A percentile compares a stretch with the other conserved stretches of the same genome.
Evolutionary conservation across 352 stramenopile genomes (phyloP).

Genomic region (Plasmopara viticola): DNA sequence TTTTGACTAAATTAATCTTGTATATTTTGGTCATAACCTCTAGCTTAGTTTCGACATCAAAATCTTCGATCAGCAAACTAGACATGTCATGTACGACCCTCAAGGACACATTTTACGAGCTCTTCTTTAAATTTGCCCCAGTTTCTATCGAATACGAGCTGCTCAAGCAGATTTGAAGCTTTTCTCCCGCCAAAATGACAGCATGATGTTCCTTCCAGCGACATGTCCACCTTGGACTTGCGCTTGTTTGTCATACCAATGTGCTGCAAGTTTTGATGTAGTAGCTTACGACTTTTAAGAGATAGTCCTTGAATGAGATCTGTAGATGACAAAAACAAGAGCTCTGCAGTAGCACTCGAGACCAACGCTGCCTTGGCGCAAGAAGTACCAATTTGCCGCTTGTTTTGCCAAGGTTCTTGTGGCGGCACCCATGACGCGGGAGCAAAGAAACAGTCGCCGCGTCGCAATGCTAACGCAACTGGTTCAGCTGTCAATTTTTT

Average conservation of each 20-base stretch:
- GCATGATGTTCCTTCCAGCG: neutral
- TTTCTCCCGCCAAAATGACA: slow-evolving; percentile 2
- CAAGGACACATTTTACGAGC: slow-evolving; percentile 23
- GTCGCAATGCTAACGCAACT: slow-evolving; percentile 23
- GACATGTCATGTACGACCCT: slow-evolving; percentile 4
- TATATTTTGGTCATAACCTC: too few species aligned
- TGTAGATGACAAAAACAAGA: slow-evolving; percentile 44
- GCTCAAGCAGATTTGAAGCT: slow-evolving; percentile 24
- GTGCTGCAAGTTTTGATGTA: slow-evolving; percentile 37
- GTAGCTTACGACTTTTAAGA: slow-evolving; percentile 20
- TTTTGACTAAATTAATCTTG: too few species aligned
- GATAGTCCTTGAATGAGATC: slow-evolving; percentile 37
- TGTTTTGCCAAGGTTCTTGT: slow-evolving; percentile 22
- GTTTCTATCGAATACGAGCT: slow-evolving; percentile 15
- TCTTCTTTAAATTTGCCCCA: slow-evolving; percentile 34
- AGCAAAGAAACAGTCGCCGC: slow-evolving; percentile 45
- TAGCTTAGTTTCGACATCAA: too few species aligned
- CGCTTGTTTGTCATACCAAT: slow-evolving; percentile 12
- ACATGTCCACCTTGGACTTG: slow-evolving; percentile 1
- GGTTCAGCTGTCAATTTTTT: neutral
- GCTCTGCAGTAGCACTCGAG: slow-evolving; percentile 29
- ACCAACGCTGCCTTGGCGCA: slow-evolving; percentile 46
- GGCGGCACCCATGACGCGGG: slow-evolving; percentile 50
- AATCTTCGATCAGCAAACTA: too few species aligned
- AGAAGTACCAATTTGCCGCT: slow-evolving; percentile 15